Evolutionary conservation across 768 basidiomycete species (phyloP).

Genomic region (Gymnopilus dilepis): DNA sequence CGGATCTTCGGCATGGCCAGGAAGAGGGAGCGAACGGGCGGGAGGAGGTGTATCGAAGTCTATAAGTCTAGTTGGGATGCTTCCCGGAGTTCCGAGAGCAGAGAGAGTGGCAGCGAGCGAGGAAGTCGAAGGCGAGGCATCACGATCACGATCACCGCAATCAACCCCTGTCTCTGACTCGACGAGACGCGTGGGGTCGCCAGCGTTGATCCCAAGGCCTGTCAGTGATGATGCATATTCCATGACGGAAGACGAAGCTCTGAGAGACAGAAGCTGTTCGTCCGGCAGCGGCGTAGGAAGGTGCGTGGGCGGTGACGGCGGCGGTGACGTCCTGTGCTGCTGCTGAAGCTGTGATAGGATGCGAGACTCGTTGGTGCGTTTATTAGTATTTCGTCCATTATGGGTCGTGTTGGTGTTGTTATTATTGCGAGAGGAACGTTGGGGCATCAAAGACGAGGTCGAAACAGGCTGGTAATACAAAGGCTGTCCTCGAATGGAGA

Average conservation of each 20-base stretch:
- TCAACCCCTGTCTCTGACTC: conserved; percentile 1
- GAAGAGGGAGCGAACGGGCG: background rate
- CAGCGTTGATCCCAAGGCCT: background rate
- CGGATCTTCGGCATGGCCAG: background rate
- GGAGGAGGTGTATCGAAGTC: conserved; percentile 24
- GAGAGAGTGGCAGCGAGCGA: background rate
- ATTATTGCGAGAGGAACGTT: conserved; percentile 14
- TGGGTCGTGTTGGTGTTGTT: conserved; percentile 9
- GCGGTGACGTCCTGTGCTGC: background rate
- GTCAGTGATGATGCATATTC: background rate
- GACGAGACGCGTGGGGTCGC: background rate
- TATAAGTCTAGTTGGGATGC: conserved; percentile 18
- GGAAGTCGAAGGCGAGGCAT: conserved; percentile 12
- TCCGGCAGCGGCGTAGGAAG: conserved; percentile 36
- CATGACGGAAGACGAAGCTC: background rate
- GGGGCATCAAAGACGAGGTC: conserved; percentile 15
- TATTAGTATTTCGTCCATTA: conserved; percentile 9
- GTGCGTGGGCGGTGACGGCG: conserved; percentile 29
- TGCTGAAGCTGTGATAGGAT: background rate
- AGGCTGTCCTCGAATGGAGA: background rate
- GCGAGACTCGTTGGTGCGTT: background rate
- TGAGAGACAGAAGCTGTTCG: conserved; percentile 1
- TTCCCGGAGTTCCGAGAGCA: background rate
- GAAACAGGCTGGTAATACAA: conserved; percentile 7
- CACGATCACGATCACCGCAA: background rate